These are phyloP conservation scores for Deuterostichococcus epilithicus DNA, from an alignment of 139 green algal genomes.

Conservation along the genomic window DNA sequence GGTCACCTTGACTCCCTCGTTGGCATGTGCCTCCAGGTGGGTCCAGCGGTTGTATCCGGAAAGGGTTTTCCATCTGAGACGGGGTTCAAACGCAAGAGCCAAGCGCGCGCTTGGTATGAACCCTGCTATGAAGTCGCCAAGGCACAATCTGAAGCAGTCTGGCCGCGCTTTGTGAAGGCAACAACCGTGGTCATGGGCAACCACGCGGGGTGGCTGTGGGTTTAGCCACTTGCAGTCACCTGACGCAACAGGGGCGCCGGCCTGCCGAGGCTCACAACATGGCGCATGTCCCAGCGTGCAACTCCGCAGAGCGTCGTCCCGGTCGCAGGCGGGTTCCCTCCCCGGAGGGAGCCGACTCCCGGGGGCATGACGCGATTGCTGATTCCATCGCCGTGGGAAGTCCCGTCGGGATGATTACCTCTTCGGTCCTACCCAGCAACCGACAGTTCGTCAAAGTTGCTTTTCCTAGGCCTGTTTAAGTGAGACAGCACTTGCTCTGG, in stretches of 20 bases:
- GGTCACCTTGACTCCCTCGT: slow-evolving; percentile 72
- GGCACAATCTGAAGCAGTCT: no score
- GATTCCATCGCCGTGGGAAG: slow-evolving; percentile 56
- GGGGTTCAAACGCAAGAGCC: no score
- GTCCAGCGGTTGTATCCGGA: neutral
- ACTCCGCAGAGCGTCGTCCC: slow-evolving; percentile 23
- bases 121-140: no score
- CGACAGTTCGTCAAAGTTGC: slow-evolving; percentile 36
- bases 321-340: slow-evolving; percentile 12
- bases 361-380: slow-evolving; percentile 37
- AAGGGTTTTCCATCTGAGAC: neutral
- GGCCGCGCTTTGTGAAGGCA: no score
- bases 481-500: no score
- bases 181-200: slow-evolving; percentile 2
- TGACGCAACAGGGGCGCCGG: slow-evolving; percentile 8
- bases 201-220: slow-evolving; percentile 1
- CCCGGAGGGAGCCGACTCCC: no score
- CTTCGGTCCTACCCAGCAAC: slow-evolving; percentile 51
- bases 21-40: slow-evolving; percentile 68
- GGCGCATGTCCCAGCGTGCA: slow-evolving; percentile 26
- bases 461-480: neutral
- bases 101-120: no score
- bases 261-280: slow-evolving; percentile 6
- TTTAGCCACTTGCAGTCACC: slow-evolving; percentile 11
- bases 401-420: slow-evolving; percentile 51